phyloP scores from a whole-genome alignment of 2,329 filamentous ascomycete genomes.

The Verticillium zaregamsianum region DNA sequence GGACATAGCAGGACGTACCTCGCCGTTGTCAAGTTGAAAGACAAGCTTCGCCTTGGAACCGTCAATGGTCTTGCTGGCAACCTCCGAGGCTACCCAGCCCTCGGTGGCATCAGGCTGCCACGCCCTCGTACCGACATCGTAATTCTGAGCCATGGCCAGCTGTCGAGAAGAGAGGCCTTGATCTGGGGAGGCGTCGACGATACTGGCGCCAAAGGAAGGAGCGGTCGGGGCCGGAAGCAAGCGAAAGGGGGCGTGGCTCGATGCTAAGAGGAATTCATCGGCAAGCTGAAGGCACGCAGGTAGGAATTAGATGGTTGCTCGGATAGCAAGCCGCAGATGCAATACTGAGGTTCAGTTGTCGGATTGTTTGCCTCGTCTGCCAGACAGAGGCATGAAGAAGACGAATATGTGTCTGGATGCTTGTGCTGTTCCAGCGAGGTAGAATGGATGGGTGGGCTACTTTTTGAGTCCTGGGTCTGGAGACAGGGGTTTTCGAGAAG shows the following conservation, averaged over 20 bases:
- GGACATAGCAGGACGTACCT: conserved; percentile 53
- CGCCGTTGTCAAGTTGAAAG: conserved; percentile 88
- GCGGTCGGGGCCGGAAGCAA: conserved; percentile 6
- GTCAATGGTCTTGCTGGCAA: conserved; percentile 77
- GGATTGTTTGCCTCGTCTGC: neutral
- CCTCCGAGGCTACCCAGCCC: conserved; percentile 96
- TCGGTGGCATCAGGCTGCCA: conserved; percentile 97
- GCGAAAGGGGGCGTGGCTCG: conserved; percentile 10
- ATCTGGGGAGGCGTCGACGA: conserved; percentile 8
- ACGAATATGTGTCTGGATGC: neutral
- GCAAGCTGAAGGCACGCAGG: neutral
- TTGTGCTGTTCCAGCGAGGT: neutral
- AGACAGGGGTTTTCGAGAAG: neutral
- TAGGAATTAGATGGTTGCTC: neutral
- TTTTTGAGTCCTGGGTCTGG: neutral
- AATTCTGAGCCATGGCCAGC: conserved; percentile 77
- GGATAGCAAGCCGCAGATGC: neutral
- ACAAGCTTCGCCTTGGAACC: conserved; percentile 84
- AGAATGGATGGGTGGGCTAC: neutral
- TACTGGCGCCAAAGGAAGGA: conserved; percentile 4
- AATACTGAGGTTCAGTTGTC: neutral
- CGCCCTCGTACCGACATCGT: conserved; percentile 93
- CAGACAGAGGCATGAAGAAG: neutral
- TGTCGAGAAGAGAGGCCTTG: conserved; percentile 1
- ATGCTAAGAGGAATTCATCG: conserved; percentile 11